These are phyloP conservation scores for Colletotrichum cereale DNA, from an alignment of 2,329 filamentous ascomycete genomes.

Conservation along the genomic window DNA sequence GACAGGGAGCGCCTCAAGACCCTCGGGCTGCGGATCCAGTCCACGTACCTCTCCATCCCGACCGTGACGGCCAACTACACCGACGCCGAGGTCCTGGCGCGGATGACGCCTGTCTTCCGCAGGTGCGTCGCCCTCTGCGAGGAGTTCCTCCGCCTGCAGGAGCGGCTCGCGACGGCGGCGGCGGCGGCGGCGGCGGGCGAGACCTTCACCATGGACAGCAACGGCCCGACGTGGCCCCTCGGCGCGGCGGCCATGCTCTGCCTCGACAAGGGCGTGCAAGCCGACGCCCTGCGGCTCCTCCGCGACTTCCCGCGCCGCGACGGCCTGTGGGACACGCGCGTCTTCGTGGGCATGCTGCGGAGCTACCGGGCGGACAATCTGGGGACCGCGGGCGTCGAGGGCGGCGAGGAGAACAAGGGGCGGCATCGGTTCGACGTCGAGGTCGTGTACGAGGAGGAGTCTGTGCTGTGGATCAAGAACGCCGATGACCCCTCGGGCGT, in stretches of 20 bases:
- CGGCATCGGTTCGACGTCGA: conserved; percentile 22
- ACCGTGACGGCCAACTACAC: conserved; percentile 45
- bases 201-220: conserved; percentile 34
- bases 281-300: conserved; percentile 57
- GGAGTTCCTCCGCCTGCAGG: conserved; percentile 13
- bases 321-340: conserved; percentile 57
- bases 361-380: not conserved
- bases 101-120: conserved; percentile 56
- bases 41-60: conserved; percentile 46
- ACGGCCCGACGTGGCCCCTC: conserved; percentile 54
- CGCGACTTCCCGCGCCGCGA: conserved; percentile 57
- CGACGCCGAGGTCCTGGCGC: conserved; percentile 50
- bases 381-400: not conserved
- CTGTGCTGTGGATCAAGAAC: conserved; percentile 29
- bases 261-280: conserved; percentile 52
- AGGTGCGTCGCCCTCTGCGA: conserved; percentile 17
- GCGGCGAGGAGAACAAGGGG: not conserved
- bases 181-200: not conserved
- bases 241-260: conserved; percentile 57
- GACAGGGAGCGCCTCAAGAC: conserved; percentile 14
- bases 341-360: conserved; percentile 52
- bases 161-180: not conserved
- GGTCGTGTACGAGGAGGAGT: conserved; percentile 35
- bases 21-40: conserved; percentile 28
- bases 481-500: conserved; percentile 16